Base-by-base conservation (phyloP, 768 basidiomycete genomes). In the Trametes coccinea region DNA sequence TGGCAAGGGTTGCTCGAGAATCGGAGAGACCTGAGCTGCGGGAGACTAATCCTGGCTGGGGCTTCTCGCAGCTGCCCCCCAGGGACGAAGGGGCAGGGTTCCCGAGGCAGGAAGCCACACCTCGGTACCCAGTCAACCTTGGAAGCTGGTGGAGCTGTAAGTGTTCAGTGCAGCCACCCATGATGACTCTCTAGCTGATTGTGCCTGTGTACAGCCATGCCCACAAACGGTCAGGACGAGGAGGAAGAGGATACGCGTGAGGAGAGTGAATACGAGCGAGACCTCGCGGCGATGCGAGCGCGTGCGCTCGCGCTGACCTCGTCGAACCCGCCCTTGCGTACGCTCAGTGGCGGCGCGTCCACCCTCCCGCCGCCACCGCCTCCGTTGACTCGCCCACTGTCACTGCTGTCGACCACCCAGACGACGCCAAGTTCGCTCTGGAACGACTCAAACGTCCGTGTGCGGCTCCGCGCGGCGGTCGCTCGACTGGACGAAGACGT, bases 221-320 rank as follows among this genome's bases (percentile, higher is more conserved):
- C 22, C 22, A 53, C 27, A 27, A 53, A 34, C 45, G 33, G 34
- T n/a, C 85, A 85, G 66, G 86, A 88, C 61, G 82, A 83, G 22
- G 22, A 22, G 22, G 22, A 22, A 22, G 22, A 22, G 22, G 22
- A 22, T 22, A 22, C 22, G 22, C 22, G 22, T 22, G 22, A 22
- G 22, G 22, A 22, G 22, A 22, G 22, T 63, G 82, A 83, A 53
- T 75, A 86, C 16, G 85, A 87, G 60, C 80, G 83, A 33, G 72
- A 77, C 31, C 80, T 83, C 39, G 74, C 83, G 0, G 81, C 66
- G 31, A 70, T 72, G 69, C 67, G 68, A 13, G 54, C 60, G 1
- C 69, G 70, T 2, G 69, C 71, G 2, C 60, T 64, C 31, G 61
- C 59, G 2, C 57, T 71, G 11, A 44, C 57, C 2, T 45, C 55